phyloP scores from a whole-genome alignment of 805 yeast genomes.

The Metschnikowia rubicola region DNA sequence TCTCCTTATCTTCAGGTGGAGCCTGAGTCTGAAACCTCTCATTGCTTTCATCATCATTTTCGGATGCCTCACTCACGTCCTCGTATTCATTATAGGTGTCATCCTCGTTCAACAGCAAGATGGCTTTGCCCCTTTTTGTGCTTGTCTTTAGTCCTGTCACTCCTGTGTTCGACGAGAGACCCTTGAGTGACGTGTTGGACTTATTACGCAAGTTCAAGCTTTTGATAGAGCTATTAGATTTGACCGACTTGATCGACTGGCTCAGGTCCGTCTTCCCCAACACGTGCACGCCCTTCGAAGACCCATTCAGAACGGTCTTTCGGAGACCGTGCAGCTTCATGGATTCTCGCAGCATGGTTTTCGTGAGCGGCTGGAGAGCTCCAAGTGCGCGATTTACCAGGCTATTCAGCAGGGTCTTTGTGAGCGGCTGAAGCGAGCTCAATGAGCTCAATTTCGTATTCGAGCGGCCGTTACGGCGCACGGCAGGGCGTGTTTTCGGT shows the following conservation, averaged over 20 bases:
- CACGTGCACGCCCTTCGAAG: slow-evolving; percentile 5
- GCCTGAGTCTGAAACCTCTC: too few species aligned
- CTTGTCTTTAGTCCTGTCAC: slow-evolving; percentile 35
- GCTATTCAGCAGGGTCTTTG: slow-evolving; percentile 17
- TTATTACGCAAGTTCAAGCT: slow-evolving; percentile 16
- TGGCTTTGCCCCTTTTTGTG: slow-evolving; percentile 37
- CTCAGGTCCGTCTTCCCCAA: slow-evolving; percentile 15
- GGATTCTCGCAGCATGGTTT: slow-evolving; percentile 17
- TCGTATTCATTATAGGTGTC: slow-evolving; percentile 35
- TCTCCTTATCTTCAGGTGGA: too few species aligned
- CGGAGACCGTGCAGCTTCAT: slow-evolving; percentile 11
- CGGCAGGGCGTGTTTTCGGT: slow-evolving; percentile 20
- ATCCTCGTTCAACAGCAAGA: slow-evolving; percentile 38
- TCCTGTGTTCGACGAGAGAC: slow-evolving; percentile 2
- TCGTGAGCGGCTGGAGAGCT: slow-evolving; percentile 17
- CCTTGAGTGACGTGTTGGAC: slow-evolving; percentile 10
- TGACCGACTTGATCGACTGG: slow-evolving; percentile 25
- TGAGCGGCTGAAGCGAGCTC: slow-evolving; percentile 17
- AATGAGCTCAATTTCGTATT: slow-evolving; percentile 29
- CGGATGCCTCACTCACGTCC: slow-evolving; percentile 27
- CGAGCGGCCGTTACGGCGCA: slow-evolving; percentile 36
- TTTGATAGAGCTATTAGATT: slow-evolving; percentile 33
- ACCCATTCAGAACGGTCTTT: slow-evolving; percentile 14
- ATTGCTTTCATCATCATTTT: not conserved
- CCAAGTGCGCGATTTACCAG: slow-evolving; percentile 9